Evolutionary conservation across 805 yeast species (phyloP).

Genomic region (Tetrapisispora iriomotensis): DNA sequence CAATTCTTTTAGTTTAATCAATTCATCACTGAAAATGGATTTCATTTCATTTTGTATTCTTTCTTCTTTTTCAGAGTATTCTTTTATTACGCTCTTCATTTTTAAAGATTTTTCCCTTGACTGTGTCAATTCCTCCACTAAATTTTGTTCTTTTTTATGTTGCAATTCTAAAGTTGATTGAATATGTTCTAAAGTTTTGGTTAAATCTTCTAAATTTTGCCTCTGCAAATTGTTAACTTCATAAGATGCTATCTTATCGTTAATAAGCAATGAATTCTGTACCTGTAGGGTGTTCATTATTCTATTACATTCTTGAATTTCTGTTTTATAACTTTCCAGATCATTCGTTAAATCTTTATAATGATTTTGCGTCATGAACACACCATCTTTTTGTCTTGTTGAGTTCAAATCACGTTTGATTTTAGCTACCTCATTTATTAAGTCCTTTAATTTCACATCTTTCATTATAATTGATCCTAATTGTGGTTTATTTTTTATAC

Average conservation of each 20-base stretch:
- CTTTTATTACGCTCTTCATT: constrained; percentile 16
- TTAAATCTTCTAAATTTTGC: constrained; percentile 18
- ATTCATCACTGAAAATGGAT: constrained; percentile 16
- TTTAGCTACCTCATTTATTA: constrained; percentile 38
- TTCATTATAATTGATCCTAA: constrained; percentile 51
- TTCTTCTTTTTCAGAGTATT: constrained; percentile 16
- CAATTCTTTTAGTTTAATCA: constrained; percentile 12
- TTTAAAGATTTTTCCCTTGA: constrained; percentile 13
- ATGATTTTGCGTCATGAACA: constrained; percentile 51
- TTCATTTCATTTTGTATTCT: constrained; percentile 15
- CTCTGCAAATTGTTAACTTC: constrained; percentile 22
- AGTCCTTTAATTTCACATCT: constrained; percentile 37
- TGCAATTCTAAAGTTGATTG: constrained; percentile 21
- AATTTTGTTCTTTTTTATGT: constrained; percentile 20
- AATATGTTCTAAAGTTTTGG: constrained; percentile 18
- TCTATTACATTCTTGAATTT: constrained; percentile 38
- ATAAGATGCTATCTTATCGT: constrained; percentile 23
- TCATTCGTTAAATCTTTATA: constrained; percentile 43
- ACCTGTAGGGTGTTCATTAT: constrained; percentile 32
- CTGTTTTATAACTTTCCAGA: constrained; percentile 40
- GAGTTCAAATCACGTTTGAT: constrained; percentile 51
- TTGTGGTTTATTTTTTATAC: constrained; percentile 65
- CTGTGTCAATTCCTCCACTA: constrained; percentile 15
- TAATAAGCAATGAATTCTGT: constrained; percentile 28
- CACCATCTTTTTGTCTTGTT: constrained; percentile 53